These are phyloP conservation scores for Conticribra guillardii DNA, from an alignment of 108 stramenopile genomes.

Conservation along the genomic window DNA sequence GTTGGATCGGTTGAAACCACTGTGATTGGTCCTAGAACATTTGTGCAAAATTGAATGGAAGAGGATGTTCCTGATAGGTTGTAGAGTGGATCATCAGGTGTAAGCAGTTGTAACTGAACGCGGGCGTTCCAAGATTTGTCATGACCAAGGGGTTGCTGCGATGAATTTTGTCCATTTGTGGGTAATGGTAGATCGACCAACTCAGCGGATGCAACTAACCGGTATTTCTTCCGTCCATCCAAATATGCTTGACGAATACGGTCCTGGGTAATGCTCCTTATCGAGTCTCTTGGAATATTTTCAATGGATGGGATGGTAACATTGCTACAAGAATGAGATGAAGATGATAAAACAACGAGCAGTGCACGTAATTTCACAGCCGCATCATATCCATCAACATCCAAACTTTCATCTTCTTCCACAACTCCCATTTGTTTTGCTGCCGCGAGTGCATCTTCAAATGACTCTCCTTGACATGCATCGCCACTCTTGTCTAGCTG, in stretches of 20 bases:
- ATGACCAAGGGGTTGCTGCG: background rate
- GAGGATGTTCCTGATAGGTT: slow-evolving; percentile 30
- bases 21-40: slow-evolving; percentile 37
- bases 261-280: slow-evolving; percentile 20
- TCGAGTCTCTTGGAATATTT: slow-evolving; percentile 31
- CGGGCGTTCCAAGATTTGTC: slow-evolving; percentile 31
- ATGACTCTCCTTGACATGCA: slow-evolving; percentile 9
- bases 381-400: slow-evolving; percentile 47
- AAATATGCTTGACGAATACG: slow-evolving; percentile 12
- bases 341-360: slow-evolving; percentile 30
- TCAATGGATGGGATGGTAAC: slow-evolving; percentile 31
- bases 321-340: background rate
- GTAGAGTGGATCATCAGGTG: slow-evolving; percentile 33
- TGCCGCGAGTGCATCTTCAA: slow-evolving; percentile 23
- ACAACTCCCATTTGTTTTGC: slow-evolving; percentile 44
- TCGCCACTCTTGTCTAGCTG: background rate
- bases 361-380: slow-evolving; percentile 43
- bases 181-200: slow-evolving; percentile 2
- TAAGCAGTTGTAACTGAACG: slow-evolving; percentile 15
- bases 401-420: slow-evolving; percentile 43
- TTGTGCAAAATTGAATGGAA: slow-evolving; percentile 29
- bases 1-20: slow-evolving; percentile 34
- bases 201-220: slow-evolving; percentile 34
- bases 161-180: background rate
- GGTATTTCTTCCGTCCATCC: slow-evolving; percentile 29